Base-by-base conservation (phyloP, 768 basidiomycete species). In the Thelephora aurantiotincta region DNA sequence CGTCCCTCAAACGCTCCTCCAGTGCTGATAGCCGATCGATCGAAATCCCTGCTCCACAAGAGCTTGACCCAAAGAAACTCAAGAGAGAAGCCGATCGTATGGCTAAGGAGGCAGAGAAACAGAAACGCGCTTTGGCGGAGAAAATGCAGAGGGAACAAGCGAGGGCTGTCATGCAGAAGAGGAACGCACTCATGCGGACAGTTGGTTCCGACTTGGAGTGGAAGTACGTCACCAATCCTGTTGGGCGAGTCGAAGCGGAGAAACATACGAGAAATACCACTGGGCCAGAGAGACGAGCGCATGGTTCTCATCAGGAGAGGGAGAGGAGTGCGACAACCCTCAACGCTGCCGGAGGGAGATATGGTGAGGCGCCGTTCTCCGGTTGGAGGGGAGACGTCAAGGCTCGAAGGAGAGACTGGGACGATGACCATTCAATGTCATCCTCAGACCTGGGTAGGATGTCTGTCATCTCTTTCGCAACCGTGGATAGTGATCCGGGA, bases 381-480 rank as follows among this genome's bases (percentile, higher is more conserved):
- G 71, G 51, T 73, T 44, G 77, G 62, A 16, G 38, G 38, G 67
- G 70, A 42, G 72, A 74, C 44, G 82, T 74, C 47, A 92, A 92
- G 68, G 83, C 78, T 51, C 75, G 89, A 52, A 75, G 84, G 59
- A 68, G 85, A 59, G 86, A 90, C 56, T 82, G 74, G 54, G 90
- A 93, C 64, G 90, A 91, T 58, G 89, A 90, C 57, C 87, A 85
- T 58, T 92, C 90, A 26, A 84, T 89, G 75, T 89, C 87, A 47
- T 88, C 84, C 23, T 88, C 85, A 43, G 90, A 91, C 54, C 69
- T 91, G 26, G 74, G 80, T 36, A 77, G 77, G 48, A 74, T 82
- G 69, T 89, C 86, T 5, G 74, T 77, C 33, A 77, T 85, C 55
- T 91, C 87, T 16, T 84, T 85, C 57, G 76, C 80, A 20, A 85